Percentiles rank a stretch among this genome's conserved stretches.
phyloP scores from a whole-genome alignment of 257 asterid species.

The Salvia rosmarinus region DNA sequence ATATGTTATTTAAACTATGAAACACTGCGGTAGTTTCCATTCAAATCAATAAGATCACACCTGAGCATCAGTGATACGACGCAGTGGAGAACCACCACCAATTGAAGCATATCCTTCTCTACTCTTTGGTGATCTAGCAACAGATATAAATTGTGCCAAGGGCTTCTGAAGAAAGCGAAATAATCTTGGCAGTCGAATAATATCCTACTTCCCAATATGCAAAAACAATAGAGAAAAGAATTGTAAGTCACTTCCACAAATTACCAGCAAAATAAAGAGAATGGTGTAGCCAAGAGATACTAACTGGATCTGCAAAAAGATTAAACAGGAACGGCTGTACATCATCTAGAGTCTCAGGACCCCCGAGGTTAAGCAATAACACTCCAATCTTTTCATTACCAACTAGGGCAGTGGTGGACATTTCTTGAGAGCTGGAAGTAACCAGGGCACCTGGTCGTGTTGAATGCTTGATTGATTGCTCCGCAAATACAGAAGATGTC shows the following conservation, averaged over 20 bases:
- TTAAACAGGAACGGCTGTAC: slow-evolving; percentile 97
- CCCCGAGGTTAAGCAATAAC: slow-evolving; percentile 93
- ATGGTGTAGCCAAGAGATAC: slow-evolving; percentile 37
- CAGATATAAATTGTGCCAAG: slow-evolving; percentile 90
- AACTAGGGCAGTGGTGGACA: slow-evolving; percentile 46
- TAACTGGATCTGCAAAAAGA: slow-evolving; percentile 97
- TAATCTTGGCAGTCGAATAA: slow-evolving; percentile 90
- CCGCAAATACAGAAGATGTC: slow-evolving; percentile 39
- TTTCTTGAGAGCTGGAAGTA: slow-evolving; percentile 61
- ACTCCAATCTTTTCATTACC: slow-evolving; percentile 90
- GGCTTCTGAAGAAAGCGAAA: slow-evolving; percentile 97
- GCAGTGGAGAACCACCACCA: slow-evolving; percentile 99
- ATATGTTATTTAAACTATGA: slow-evolving; percentile 12
- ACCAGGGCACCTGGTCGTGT: slow-evolving; percentile 55
- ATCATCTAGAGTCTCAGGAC: slow-evolving; percentile 97
- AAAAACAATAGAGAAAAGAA: slow-evolving; percentile 28
- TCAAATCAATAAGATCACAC: slow-evolving; percentile 43
- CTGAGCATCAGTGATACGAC: slow-evolving; percentile 97
- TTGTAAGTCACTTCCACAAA: slow-evolving; percentile 26
- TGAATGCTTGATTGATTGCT: slow-evolving; percentile 39
- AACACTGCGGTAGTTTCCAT: slow-evolving; percentile 17
- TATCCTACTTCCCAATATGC: slow-evolving; percentile 65
- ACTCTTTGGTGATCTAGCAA: slow-evolving; percentile 95
- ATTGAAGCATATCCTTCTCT: slow-evolving; percentile 98
- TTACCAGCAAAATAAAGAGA: slow-evolving; percentile 31